Conservation (phyloP, 495 filamentous ascomycete genomes). For the Talaromyces stipitatus region DNA sequence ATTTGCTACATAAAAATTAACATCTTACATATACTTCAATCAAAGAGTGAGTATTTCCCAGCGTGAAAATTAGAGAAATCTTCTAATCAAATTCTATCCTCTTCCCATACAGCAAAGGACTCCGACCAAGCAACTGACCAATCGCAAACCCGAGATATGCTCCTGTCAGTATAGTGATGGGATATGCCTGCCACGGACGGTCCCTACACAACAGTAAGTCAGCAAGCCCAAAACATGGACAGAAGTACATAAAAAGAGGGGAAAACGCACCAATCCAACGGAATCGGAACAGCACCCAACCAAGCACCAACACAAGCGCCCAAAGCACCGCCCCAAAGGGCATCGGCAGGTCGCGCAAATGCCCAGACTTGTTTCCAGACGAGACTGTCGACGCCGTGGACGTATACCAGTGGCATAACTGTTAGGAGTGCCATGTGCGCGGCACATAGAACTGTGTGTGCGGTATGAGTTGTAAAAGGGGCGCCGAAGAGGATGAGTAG, state of each 20-base stretch:
- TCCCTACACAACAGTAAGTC: conserved; percentile 40
- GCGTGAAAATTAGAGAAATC: not conserved
- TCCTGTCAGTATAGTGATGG: conserved; percentile 76
- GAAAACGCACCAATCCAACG: conserved; percentile 73
- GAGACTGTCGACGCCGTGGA: conserved; percentile 65
- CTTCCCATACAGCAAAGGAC: conserved; percentile 50
- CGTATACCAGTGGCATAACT: conserved; percentile 69
- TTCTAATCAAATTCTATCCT: conserved; percentile 48
- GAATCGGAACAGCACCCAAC: conserved; percentile 78
- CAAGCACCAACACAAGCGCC: conserved; percentile 50
- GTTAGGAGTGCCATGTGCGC: conserved; percentile 73
- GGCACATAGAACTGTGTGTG: conserved; percentile 70
- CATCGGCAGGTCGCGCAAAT: conserved; percentile 31
- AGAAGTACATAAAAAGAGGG: conserved; percentile 6
- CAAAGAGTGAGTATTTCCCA: not conserved
- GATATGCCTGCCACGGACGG: conserved; percentile 96
- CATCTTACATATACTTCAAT: not conserved
- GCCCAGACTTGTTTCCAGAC: conserved; percentile 68
- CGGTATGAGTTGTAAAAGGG: conserved; percentile 73
- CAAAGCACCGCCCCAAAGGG: conserved; percentile 33
- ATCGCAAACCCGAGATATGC: conserved; percentile 60
- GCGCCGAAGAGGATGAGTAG: conserved; percentile 83
- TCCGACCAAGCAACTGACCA: conserved; percentile 54
- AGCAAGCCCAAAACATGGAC: conserved; percentile 4
- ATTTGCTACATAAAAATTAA: not conserved